phyloP scores from a whole-genome alignment of 179 eudicot genomes.

The Camellia oleifera region DNA sequence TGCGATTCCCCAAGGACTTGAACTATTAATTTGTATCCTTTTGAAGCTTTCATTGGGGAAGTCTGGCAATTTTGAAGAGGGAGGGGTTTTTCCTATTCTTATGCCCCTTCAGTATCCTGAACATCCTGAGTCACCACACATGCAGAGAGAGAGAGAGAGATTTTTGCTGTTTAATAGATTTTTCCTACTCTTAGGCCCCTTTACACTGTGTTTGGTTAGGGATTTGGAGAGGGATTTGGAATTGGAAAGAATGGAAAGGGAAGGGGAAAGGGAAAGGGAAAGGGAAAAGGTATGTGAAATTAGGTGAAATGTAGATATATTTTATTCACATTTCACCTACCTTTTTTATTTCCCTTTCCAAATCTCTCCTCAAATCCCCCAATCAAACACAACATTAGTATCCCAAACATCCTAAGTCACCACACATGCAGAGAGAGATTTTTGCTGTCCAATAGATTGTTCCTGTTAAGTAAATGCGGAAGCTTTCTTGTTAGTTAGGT shows the following conservation, averaged over 20 bases:
- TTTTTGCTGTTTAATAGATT: background rate
- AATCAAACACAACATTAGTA: background rate
- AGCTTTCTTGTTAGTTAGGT: background rate
- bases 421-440: background rate
- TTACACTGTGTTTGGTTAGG: too few species aligned
- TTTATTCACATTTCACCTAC: too few species aligned
- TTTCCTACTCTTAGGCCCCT: background rate
- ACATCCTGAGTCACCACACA: background rate
- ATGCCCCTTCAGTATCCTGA: background rate
- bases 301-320: too few species aligned
- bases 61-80: background rate
- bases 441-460: background rate
- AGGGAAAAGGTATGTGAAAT: too few species aligned
- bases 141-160: background rate
- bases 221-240: too few species aligned
- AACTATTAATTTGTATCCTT: background rate
- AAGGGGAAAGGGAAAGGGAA: too few species aligned
- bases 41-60: background rate
- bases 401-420: background rate
- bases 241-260: too few species aligned
- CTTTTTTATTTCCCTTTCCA: too few species aligned
- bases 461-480: background rate
- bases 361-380: too few species aligned
- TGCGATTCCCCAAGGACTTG: background rate
- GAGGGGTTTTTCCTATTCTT: background rate